phyloP scores from a whole-genome alignment of 148 eudicot genomes.

The Chenopodium album region DNA sequence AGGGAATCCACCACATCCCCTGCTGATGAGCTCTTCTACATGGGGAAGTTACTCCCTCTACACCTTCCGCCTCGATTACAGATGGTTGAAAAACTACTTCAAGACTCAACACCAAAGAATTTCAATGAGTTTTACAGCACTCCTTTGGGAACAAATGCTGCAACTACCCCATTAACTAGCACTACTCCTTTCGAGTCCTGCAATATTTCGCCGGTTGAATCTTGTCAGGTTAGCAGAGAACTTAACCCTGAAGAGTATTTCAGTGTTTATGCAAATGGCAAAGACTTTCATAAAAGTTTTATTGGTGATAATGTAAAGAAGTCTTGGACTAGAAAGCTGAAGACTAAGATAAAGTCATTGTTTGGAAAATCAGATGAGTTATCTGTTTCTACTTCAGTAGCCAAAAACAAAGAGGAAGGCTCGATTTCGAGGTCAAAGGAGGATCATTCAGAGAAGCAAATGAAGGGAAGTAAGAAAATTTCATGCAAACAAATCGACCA shows the following conservation, averaged over 20 bases:
- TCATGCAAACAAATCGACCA: constrained; percentile 31
- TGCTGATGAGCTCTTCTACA: constrained; percentile 82
- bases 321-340: constrained; percentile 64
- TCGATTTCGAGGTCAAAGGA: neutral
- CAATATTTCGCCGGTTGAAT: constrained; percentile 56
- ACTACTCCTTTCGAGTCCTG: constrained; percentile 73
- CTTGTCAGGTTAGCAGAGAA: constrained; percentile 57
- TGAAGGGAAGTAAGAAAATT: constrained; percentile 18
- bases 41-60: constrained; percentile 75
- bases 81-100: constrained; percentile 62
- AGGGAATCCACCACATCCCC: constrained; percentile 57
- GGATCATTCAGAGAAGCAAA: constrained; percentile 16
- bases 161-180: constrained; percentile 36
- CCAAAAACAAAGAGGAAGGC: constrained; percentile 13
- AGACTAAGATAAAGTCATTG: constrained; percentile 46
- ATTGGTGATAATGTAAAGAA: constrained; percentile 31
- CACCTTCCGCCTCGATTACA: constrained; percentile 74
- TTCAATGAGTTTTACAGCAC: constrained; percentile 47
- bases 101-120: constrained; percentile 29
- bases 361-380: constrained; percentile 44
- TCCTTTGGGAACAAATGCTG: constrained; percentile 43
- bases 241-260: constrained; percentile 57
- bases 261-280: constrained; percentile 25
- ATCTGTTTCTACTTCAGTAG: constrained; percentile 16
- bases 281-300: constrained; percentile 10